Base-by-base conservation (phyloP, 2,329 filamentous ascomycete genomes). In the Ophiostoma ips region DNA sequence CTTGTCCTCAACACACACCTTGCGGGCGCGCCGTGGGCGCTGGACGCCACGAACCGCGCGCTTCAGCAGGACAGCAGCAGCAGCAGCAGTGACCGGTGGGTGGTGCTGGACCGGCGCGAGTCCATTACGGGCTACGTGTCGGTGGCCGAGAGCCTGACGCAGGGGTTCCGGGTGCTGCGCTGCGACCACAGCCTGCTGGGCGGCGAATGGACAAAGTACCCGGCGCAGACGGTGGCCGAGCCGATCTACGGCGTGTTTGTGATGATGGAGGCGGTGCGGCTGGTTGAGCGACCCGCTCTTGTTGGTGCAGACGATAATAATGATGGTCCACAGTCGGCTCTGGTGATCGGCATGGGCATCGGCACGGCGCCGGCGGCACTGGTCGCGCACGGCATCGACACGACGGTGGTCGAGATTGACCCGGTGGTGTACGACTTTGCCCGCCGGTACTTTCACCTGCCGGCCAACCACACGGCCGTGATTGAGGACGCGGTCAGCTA, bases 221-320 rank as follows among this genome's bases (percentile, higher is more conserved):
- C 59, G 64, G 81, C 62, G 53, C 71, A 66, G 47, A 68, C 61
- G 54, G 74, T 87, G 16, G 77, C 79, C 11, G 92, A 98, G 65
- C 87, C 90, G 0, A 87, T 98, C 50, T 98, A 96, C 62, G 83
- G 87, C 10, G 84, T 96, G n/a, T 98, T 98, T 63, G 83, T 87
- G 24, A 94, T 95, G 75, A 77, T 98, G 1, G 92, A 98, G 64
- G 87, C 90, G 3, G 83, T 96, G 7, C 78, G 92, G 19, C 73
- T 98, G 31, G 73, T 95, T 21, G 44, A 46, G 33, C 57, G 71
- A 71, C 1, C 66, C 71, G 5, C 69, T 73, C 30, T 6, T n/a
- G 36, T 15, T 2, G 16, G 13, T 2, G 13, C 36, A 1, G 49
- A 34, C 12, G 31, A n/a, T 5, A 30, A 37, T 5, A 8, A 28